phyloP scores from a whole-genome alignment of 805 yeast genomes.

The Starmerella vitae region DNA sequence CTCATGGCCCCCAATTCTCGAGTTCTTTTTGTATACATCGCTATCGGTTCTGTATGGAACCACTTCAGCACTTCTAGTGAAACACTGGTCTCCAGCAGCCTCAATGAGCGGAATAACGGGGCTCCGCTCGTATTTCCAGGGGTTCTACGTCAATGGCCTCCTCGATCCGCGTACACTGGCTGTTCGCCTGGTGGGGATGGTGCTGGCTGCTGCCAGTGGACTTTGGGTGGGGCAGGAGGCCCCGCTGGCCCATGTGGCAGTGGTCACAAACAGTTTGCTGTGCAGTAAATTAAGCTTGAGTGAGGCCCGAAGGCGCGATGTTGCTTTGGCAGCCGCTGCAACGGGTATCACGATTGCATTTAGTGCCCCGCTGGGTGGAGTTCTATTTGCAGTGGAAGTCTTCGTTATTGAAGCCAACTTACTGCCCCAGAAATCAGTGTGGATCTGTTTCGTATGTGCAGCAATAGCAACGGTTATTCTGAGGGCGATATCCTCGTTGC shows the following conservation, averaged over 20 bases:
- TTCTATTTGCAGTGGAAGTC: constrained; percentile 54
- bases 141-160: constrained; percentile 42
- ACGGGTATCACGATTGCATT: constrained; percentile 79
- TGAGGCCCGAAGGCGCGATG: constrained; percentile 38
- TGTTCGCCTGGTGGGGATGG: constrained; percentile 44
- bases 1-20: constrained; percentile 20
- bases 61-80: constrained; percentile 28
- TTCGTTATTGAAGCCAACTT: constrained; percentile 34
- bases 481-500: constrained; percentile 36
- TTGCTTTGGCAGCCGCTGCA: constrained; percentile 62
- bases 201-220: constrained; percentile 60
- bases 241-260: constrained; percentile 68
- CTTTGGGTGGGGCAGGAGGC: constrained; percentile 80
- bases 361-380: constrained; percentile 81
- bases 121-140: constrained; percentile 52
- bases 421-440: constrained; percentile 32
- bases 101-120: constrained; percentile 60
- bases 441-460: constrained; percentile 75
- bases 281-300: constrained; percentile 33
- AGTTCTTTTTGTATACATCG: constrained; percentile 30
- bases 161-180: constrained; percentile 40
- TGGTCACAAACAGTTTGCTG: constrained; percentile 7
- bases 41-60: constrained; percentile 32
- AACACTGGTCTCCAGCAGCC: constrained; percentile 29
- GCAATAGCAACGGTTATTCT: constrained; percentile 56